Evolutionary conservation across 306 rosid genomes (phyloP), one percentile per base, ranked within the genome.

Genomic region (Pachyrhizus erosus): DNA sequence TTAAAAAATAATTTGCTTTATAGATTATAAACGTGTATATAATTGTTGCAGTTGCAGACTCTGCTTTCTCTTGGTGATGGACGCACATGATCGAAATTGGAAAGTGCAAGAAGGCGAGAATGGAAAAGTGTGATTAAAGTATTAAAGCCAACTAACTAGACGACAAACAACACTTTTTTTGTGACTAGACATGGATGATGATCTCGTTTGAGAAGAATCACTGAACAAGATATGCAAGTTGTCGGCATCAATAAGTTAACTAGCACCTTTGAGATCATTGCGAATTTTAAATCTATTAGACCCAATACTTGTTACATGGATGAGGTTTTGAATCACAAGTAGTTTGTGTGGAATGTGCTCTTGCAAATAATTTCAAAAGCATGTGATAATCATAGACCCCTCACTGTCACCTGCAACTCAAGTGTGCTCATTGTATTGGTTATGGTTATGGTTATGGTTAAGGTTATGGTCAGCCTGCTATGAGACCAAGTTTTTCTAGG

Each of bases 151-250:
- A 20, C 14, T 4, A 65, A 74, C 84, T 68, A 90, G 34, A 77
- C 66, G 87, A 91, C 92, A 89, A 84, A 87, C 1, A 66, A 42
- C 4, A 80, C 87, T 77, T 91, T 90, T 87, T 84, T 61, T 76
- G n/a, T 43, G 45, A 60, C 45, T 12, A 15, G 76, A 77, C 77
- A 76, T 82, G 83, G 76, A 48, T 76, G 5, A 58, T 73, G 74
- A 75, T 75, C 54, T 80, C 5, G 39, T 78, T 48, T n/a, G 49
- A 17, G 69, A 81, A 17, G 69, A 81, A 89, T 85, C 76, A 71
- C 57, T 31, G 70, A 76, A 67, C 58, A 76, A 70, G 54, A 64
- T 79, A 78, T 87, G 87, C 85, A 40, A 81, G 86, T 81, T 90
- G 90, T 81, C 83, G 48, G 75, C 85, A 84, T 62, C 11, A 60